Conservation (phyloP, 768 basidiomycete species). For the Trametes gibbosa region DNA sequence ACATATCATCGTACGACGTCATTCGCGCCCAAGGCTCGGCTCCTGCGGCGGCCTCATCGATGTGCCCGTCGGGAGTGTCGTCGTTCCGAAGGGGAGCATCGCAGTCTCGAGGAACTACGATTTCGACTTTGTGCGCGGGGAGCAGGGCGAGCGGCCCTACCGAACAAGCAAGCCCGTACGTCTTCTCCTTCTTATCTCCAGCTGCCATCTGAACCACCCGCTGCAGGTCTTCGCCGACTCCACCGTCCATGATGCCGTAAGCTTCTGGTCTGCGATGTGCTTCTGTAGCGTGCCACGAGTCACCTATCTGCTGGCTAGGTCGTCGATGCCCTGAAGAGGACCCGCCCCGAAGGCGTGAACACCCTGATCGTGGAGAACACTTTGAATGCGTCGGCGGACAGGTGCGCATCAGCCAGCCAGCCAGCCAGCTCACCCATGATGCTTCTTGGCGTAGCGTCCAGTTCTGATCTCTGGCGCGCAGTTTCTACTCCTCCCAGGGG, state of each 20-base stretch:
- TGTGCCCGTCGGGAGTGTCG: constrained; percentile 72
- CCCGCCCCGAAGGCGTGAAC: constrained; percentile 40
- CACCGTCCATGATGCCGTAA: constrained; percentile 48
- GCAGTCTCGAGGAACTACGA: constrained; percentile 73
- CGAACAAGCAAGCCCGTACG: constrained; percentile 64
- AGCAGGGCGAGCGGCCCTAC: constrained; percentile 51
- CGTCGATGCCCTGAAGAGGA: constrained; percentile 40
- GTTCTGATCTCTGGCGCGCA: constrained; percentile 28
- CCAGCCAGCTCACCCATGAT: not conserved
- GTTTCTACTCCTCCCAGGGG: constrained; percentile 87
- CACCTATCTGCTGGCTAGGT: constrained; percentile 37
- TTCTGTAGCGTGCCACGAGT: not conserved
- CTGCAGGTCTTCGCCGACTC: constrained; percentile 58
- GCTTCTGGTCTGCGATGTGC: constrained; percentile 21
- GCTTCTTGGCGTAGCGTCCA: constrained; percentile 8
- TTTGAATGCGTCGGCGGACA: constrained; percentile 81
- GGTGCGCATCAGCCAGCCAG: constrained; percentile 40
- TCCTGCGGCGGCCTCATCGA: constrained; percentile 74
- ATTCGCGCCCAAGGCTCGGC: constrained; percentile 54
- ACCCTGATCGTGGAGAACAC: constrained; percentile 39
- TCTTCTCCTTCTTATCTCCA: constrained; percentile 5
- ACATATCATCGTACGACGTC: constrained; percentile 10
- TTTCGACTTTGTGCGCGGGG: constrained; percentile 60
- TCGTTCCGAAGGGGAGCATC: constrained; percentile 67
- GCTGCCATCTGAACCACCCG: constrained; percentile 15